Base-by-base conservation (phyloP, 179 eudicot genomes). In the Beta lomatogona region DNA sequence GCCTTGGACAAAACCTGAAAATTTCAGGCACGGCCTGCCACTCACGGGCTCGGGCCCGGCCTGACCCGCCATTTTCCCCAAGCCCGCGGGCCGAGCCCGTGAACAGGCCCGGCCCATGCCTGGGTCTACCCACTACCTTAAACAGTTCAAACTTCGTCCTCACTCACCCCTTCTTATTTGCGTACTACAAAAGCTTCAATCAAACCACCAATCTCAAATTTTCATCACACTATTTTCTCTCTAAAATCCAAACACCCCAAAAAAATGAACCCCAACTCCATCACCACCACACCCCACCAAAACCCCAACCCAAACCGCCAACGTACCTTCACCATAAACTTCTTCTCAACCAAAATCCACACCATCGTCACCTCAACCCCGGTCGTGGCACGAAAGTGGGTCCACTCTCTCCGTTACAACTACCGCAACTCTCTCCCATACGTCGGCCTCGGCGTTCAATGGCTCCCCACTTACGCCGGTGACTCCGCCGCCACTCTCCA, bases 401-500 rank as follows among this genome's bases (percentile, higher is more conserved):
- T 71, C 14, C 6, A 53, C 78, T n/a, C 73, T 15, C n/a, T 64
- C 61, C 77, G 76, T 59, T 31, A 8, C 65, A 61, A 41, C 31
- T 73, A 77, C 81, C 73, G 36, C 44, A 0, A 1, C 68, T 54
- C 57, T n/a, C 76, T 70, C 71, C 28, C 28, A 25, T 25, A 25
- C 28, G n/a, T 84, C 76, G 84, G 86, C 60, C 70, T 81, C 50
- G 86, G 81, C 41, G 79, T 84, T 4, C 79, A 84, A 16, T 84
- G 86, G 86, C 57, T 70, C 4, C 80, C 82, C 64, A 57, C 52
- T 21, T 16, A 10, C 44, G 1, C 19, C 65, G 28, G 46, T 41
- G 54, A 54, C 48, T 7, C 64, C 11, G 82, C 79, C 52, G 84
- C 84, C 6, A 78, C 79, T 0, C 21, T 81, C 54, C 84, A 78